phyloP scores from a whole-genome alignment of 2,329 filamentous ascomycete genomes.

The Phaeosphaeria sp. region DNA sequence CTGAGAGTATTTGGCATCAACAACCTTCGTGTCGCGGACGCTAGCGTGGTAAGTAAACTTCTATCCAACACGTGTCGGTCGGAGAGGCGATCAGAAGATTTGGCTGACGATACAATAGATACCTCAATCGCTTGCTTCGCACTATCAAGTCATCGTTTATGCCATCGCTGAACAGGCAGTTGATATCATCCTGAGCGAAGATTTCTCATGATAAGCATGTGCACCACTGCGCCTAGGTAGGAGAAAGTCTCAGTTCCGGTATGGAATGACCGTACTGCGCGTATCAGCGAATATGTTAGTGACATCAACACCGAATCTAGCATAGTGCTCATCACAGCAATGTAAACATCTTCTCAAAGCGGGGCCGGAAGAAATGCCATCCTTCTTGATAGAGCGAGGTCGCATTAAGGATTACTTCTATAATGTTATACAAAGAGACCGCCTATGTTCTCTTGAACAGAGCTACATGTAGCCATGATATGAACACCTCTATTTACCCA shows the following conservation, averaged over 20 bases:
- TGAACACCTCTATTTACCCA: not conserved
- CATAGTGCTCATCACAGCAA: not conserved
- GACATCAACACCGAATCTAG: not conserved
- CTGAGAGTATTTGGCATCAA: constrained; percentile 59
- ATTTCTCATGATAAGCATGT: not conserved
- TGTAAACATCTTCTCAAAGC: too few species aligned
- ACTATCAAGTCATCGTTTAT: constrained; percentile 19
- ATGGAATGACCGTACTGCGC: too few species aligned
- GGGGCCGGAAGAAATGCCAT: too few species aligned
- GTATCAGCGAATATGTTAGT: too few species aligned
- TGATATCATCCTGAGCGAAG: constrained; percentile 2
- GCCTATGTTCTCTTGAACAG: not conserved
- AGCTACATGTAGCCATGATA: not conserved
- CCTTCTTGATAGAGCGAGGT: not conserved
- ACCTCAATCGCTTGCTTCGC: constrained; percentile 28
- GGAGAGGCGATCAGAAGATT: too few species aligned
- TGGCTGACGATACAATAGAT: constrained; percentile 13
- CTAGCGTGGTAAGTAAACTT: constrained; percentile 26
- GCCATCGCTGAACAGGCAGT: constrained; percentile 5
- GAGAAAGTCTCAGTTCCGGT: too few species aligned
- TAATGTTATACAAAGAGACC: not conserved
- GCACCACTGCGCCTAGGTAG: not conserved
- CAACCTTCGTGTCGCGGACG: constrained; percentile 55
- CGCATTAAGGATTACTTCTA: not conserved
- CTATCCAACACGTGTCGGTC: not conserved